Evolutionary conservation across 164 flowering plant genomes (phyloP).

Genomic region (Euptelea pleiosperma): DNA sequence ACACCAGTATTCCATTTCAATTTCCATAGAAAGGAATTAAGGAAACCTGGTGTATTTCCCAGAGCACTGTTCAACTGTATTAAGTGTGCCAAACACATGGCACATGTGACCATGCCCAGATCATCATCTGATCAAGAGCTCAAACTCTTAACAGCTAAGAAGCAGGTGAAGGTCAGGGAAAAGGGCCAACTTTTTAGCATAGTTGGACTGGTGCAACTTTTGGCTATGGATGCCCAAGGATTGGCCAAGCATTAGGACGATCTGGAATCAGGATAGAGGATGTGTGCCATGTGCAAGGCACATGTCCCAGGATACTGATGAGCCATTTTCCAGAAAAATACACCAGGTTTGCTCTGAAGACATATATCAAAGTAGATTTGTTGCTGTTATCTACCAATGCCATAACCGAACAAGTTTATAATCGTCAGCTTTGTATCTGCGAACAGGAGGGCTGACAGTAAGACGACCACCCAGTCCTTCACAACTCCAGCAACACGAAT

Average conservation of each 20-base stretch:
- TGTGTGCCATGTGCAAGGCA: not conserved
- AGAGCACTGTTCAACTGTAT: not conserved
- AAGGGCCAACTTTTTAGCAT: not conserved
- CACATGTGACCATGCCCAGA: not conserved
- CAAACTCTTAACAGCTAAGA: not conserved
- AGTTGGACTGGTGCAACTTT: not conserved
- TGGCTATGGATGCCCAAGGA: not conserved
- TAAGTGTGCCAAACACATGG: not conserved
- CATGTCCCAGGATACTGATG: not conserved
- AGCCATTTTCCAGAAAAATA: not conserved
- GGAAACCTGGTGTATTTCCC: not conserved
- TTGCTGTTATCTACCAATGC: constrained; percentile 54
- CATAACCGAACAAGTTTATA: constrained; percentile 86
- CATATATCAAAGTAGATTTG: not conserved
- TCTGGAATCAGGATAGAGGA: not conserved
- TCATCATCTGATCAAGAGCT: not conserved
- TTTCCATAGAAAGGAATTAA: not conserved
- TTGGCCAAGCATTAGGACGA: not conserved
- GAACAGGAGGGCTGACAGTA: constrained; percentile 83
- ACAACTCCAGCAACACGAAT: constrained; percentile 99
- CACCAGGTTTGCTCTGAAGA: constrained; percentile 1
- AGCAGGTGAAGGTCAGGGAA: not conserved
- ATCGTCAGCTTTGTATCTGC: constrained; percentile 91
- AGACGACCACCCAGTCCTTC: constrained; percentile 97
- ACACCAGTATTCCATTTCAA: no score